Evolutionary conservation across 2,329 filamentous ascomycete species (phyloP).

Genomic region (Periglandula ipomoeae): DNA sequence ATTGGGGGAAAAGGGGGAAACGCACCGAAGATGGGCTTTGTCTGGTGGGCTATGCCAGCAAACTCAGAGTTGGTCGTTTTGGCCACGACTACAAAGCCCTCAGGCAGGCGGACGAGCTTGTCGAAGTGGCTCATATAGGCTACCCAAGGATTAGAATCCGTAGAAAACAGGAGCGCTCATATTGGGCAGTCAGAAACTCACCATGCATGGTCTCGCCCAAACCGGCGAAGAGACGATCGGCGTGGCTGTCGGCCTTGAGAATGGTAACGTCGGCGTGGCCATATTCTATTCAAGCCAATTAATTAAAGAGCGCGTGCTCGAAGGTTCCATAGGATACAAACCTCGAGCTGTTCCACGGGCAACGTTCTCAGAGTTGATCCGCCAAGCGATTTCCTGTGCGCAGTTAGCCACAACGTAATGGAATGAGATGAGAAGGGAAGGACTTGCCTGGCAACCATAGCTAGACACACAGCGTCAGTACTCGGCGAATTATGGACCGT

Average conservation of each 20-base stretch:
- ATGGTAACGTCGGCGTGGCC: slow-evolving; percentile 49
- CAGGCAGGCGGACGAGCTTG: slow-evolving; percentile 68
- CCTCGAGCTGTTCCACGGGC: slow-evolving; percentile 10
- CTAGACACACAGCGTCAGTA: not conserved
- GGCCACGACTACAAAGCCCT: slow-evolving; percentile 64
- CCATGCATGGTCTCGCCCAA: slow-evolving; percentile 57
- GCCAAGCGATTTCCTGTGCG: slow-evolving; percentile 52
- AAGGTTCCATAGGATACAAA: not conserved
- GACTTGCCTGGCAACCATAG: slow-evolving; percentile 2
- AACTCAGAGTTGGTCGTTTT: slow-evolving; percentile 67
- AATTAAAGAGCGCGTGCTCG: not conserved
- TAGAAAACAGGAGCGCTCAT: not conserved
- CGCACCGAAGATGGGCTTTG: slow-evolving; percentile 50
- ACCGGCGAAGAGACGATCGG: slow-evolving; percentile 71
- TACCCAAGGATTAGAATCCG: slow-evolving; percentile 6
- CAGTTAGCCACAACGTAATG: slow-evolving; percentile 26
- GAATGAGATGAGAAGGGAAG: not conserved
- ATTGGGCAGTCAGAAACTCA: slow-evolving; percentile 3
- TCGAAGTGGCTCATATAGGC: slow-evolving; percentile 87
- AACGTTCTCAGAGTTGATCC: slow-evolving; percentile 53
- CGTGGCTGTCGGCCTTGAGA: slow-evolving; percentile 37
- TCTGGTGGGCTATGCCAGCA: slow-evolving; percentile 67
- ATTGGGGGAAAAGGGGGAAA: not conserved
- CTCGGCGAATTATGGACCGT: not conserved
- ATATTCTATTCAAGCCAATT: slow-evolving; percentile 20